Evolutionary conservation across 2,329 filamentous ascomycete genomes (phyloP).

Genomic region (Parasarocladium wereldwijsianum): DNA sequence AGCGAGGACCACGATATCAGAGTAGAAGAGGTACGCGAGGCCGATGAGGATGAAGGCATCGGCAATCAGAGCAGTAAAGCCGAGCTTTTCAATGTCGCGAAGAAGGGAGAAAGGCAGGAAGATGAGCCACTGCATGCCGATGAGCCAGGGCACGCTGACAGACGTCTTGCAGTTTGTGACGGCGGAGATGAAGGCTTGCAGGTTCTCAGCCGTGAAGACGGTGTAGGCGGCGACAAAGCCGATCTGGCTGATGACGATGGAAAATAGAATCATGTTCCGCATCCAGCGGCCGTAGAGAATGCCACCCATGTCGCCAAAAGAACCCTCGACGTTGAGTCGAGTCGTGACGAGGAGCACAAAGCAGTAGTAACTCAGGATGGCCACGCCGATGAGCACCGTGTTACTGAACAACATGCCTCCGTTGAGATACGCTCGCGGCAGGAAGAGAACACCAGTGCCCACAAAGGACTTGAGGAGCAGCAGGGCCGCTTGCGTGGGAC

Average conservation of each 20-base stretch:
- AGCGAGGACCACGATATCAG: slow-evolving; percentile 74
- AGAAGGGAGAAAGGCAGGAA: slow-evolving; percentile 91
- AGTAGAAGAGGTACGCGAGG: slow-evolving; percentile 89
- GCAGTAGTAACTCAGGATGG: slow-evolving; percentile 85
- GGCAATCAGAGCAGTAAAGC: slow-evolving; percentile 83
- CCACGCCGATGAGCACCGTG: slow-evolving; percentile 72
- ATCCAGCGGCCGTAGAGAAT: slow-evolving; percentile 84
- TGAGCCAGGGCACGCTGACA: slow-evolving; percentile 79
- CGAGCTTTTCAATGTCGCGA: slow-evolving; percentile 92
- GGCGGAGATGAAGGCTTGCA: slow-evolving; percentile 87
- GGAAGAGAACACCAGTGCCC: slow-evolving; percentile 85
- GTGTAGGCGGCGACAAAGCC: slow-evolving; percentile 93
- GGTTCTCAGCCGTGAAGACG: slow-evolving; percentile 89
- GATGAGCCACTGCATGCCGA: slow-evolving; percentile 87
- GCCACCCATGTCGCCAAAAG: slow-evolving; percentile 93
- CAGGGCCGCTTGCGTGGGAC: slow-evolving; percentile 63
- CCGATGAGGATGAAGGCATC: slow-evolving; percentile 91
- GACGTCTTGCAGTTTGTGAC: slow-evolving; percentile 76
- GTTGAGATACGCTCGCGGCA: slow-evolving; percentile 86
- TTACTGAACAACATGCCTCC: slow-evolving; percentile 97
- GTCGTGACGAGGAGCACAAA: slow-evolving; percentile 88
- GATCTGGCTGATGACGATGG: slow-evolving; percentile 89
- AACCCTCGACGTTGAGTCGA: slow-evolving; percentile 74
- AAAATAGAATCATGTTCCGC: slow-evolving; percentile 72
- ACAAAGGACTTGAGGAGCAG: slow-evolving; percentile 95